phyloP scores from a whole-genome alignment of 2,329 filamentous ascomycete species.

The Leptographium radiaticola region DNA sequence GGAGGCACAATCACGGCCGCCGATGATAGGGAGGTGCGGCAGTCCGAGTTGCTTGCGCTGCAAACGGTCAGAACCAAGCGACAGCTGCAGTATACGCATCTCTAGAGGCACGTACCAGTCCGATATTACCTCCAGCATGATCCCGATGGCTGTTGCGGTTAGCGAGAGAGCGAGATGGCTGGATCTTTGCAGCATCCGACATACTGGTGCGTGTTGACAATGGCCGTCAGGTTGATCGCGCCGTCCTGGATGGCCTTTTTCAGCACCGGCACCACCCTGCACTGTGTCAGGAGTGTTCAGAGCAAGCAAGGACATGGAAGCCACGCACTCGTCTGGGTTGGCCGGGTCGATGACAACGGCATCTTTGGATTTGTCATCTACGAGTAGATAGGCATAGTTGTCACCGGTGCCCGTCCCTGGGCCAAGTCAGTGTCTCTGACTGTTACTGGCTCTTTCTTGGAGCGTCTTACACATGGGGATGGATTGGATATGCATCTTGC shows the following conservation, averaged over 20 bases:
- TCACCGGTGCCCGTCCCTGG: constrained; percentile 64
- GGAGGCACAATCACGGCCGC: constrained; percentile 65
- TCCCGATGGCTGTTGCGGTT: constrained; percentile 61
- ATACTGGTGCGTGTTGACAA: constrained; percentile 96
- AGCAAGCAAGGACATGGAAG: neutral
- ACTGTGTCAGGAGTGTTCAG: neutral
- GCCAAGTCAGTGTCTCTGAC: neutral
- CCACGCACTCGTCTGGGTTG: constrained; percentile 59
- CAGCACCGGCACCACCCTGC: constrained; percentile 48
- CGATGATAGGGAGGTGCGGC: constrained; percentile 61
- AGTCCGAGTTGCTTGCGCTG: constrained; percentile 34
- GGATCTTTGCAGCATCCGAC: constrained; percentile 16
- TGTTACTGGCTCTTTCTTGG: too few species aligned
- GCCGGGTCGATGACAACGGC: constrained; percentile 71
- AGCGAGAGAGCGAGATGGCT: neutral
- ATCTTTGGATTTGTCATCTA: constrained; percentile 67
- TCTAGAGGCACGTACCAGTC: constrained; percentile 42
- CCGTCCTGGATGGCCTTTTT: constrained; percentile 59
- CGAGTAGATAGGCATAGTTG: constrained; percentile 76
- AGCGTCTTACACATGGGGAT: constrained; percentile 74
- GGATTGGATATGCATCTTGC: constrained; percentile 72
- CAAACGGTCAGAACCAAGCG: neutral
- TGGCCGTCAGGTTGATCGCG: constrained; percentile 70
- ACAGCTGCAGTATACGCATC: too few species aligned
- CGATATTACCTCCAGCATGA: constrained; percentile 82